Percentiles rank a stretch among this genome's conserved stretches.
These are phyloP conservation scores for Westerdykella aurantiaca DNA, from an alignment of 2,329 filamentous ascomycete genomes.

Conservation along the genomic window DNA sequence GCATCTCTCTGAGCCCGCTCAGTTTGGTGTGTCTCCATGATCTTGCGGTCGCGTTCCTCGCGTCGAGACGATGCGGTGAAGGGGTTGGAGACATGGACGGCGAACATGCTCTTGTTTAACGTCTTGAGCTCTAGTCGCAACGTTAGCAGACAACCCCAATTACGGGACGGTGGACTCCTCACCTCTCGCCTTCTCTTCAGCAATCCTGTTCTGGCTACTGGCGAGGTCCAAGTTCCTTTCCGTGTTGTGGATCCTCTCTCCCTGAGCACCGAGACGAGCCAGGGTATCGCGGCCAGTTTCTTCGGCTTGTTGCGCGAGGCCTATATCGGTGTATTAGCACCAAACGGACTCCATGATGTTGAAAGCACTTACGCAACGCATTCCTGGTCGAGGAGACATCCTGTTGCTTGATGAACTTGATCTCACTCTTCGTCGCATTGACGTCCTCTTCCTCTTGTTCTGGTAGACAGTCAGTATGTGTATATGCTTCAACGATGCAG, in stretches of 20 bases:
- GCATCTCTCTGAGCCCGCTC: conserved; percentile 54
- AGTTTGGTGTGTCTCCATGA: conserved; percentile 58
- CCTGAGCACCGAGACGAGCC: conserved; percentile 27
- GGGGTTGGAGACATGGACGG: conserved; percentile 57
- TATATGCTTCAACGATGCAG: too few species aligned
- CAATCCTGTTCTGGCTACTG: conserved; percentile 68
- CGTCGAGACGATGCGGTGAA: conserved; percentile 57
- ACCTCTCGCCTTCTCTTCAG: conserved; percentile 66
- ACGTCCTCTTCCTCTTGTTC: conserved; percentile 69
- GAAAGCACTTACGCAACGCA: conserved; percentile 49
- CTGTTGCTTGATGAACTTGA: conserved; percentile 68
- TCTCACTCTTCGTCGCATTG: conserved; percentile 66
- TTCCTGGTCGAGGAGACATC: conserved; percentile 69
- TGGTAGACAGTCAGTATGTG: too few species aligned
- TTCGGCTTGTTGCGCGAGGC: conserved; percentile 60
- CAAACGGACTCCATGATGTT: conserved; percentile 1
- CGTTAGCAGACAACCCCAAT: too few species aligned
- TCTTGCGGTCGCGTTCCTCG: conserved; percentile 54
- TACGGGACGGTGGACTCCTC: too few species aligned
- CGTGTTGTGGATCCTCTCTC: conserved; percentile 39
- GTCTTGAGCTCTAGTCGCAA: conserved; percentile 62
- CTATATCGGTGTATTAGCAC: conserved; percentile 2
- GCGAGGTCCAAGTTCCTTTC: conserved; percentile 79
- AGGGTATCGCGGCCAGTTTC: conserved; percentile 55
- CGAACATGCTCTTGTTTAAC: conserved; percentile 87